Percentiles rank a stretch among this genome's conserved stretches.
Conservation (phyloP, 495 filamentous ascomycete species). For the Thermochaetoides thermophila region DNA sequence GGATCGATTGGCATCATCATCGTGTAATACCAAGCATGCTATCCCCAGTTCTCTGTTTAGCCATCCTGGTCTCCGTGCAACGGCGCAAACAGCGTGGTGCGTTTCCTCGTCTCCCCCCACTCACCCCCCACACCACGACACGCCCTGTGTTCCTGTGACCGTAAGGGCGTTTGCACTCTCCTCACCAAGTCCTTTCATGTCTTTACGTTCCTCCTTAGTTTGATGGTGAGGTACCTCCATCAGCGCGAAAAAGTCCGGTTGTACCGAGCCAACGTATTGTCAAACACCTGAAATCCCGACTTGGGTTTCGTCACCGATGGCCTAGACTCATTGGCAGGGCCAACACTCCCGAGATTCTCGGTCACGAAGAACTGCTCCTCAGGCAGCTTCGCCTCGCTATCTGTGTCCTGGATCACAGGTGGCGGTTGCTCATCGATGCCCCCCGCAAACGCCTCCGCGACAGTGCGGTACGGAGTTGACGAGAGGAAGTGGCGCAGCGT, state of each 20-base stretch:
- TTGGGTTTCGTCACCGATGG: too few species aligned
- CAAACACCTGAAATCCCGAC: constrained; percentile 1
- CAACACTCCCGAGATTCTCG: constrained; percentile 1
- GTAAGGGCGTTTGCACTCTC: too few species aligned
- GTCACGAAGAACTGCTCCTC: constrained; percentile 11
- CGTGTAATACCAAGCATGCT: too few species aligned
- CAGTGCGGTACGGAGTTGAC: constrained; percentile 21
- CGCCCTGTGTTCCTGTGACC: too few species aligned
- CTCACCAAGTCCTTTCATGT: background rate
- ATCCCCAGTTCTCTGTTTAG: too few species aligned
- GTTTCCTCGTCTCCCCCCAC: too few species aligned
- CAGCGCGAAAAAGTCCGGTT: background rate
- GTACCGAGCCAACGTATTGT: background rate
- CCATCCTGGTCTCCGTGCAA: too few species aligned
- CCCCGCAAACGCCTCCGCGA: constrained; percentile 27
- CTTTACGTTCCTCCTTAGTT: background rate
- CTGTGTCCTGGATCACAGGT: background rate
- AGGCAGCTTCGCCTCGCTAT: constrained; percentile 4
- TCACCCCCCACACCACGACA: too few species aligned
- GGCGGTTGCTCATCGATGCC: constrained; percentile 10
- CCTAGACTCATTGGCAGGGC: background rate
- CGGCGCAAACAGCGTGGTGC: too few species aligned
- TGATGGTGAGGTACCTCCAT: too few species aligned
- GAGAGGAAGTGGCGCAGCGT: constrained; percentile 5
- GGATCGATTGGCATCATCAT: too few species aligned